phyloP scores from a whole-genome alignment of 192 early-diverging fungal species.

The Entophlyctis helioformis region DNA sequence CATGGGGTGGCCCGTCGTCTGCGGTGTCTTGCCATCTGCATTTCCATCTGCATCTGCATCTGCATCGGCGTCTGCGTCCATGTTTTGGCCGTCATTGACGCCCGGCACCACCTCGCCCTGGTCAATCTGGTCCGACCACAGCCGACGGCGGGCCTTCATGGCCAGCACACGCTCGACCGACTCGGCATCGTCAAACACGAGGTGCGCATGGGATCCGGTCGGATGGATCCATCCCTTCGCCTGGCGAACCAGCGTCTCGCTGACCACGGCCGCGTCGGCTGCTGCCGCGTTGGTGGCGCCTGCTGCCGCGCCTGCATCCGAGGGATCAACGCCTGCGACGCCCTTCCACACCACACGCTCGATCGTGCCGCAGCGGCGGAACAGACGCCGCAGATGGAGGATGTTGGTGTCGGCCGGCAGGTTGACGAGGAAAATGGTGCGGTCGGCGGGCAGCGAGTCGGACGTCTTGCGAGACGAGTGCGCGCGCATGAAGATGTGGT shows the following conservation, averaged over 20 bases:
- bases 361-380: conserved; percentile 28
- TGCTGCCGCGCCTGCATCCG: not conserved
- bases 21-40: too few relatives aligned
- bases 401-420: conserved; percentile 23
- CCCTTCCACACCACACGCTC: conserved; percentile 11
- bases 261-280: not conserved
- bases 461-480: conserved; percentile 8
- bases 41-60: too few relatives aligned
- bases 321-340: not conserved
- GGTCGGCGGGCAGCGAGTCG: conserved; percentile 3
- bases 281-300: not conserved
- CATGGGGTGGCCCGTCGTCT: not conserved
- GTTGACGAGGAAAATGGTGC: conserved; percentile 27
- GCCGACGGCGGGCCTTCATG: conserved; percentile 43
- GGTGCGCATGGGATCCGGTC: conserved; percentile 12
- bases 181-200: conserved; percentile 50
- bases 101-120: too few relatives aligned
- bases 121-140: conserved; percentile 33
- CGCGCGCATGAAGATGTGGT: too few relatives aligned
- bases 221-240: too few relatives aligned
- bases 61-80: too few relatives aligned
- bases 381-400: conserved; percentile 23
- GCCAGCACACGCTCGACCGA: conserved; percentile 47
- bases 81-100: too few relatives aligned
- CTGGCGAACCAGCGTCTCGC: not conserved